Evolutionary conservation across 2,329 filamentous ascomycete species (phyloP).

Genomic region (Elsinoe arachidis): DNA sequence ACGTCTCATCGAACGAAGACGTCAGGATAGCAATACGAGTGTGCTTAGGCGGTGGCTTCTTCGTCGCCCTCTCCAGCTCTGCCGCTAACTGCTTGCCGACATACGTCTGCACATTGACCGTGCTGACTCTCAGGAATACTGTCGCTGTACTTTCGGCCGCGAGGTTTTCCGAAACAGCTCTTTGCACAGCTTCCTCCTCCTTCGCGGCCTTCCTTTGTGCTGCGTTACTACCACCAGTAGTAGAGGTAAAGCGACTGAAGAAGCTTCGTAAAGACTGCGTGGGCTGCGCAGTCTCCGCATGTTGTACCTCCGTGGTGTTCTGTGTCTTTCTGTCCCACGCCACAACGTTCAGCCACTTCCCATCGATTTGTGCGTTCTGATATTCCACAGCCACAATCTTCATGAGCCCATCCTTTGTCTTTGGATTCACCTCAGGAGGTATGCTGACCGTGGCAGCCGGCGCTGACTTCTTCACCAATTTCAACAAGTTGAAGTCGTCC

Average conservation of each 20-base stretch:
- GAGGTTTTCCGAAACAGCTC: constrained; percentile 60
- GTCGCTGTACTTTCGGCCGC: constrained; percentile 62
- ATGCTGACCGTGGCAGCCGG: constrained; percentile 64
- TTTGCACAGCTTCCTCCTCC: constrained; percentile 56
- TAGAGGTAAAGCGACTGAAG: constrained; percentile 64
- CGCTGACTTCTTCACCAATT: constrained; percentile 75
- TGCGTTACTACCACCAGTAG: constrained; percentile 40
- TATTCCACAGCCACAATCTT: constrained; percentile 70
- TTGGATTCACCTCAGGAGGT: constrained; percentile 69
- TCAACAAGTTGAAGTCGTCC: constrained; percentile 74
- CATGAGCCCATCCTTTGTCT: constrained; percentile 83
- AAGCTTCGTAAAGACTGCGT: constrained; percentile 62
- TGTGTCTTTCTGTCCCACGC: constrained; percentile 61
- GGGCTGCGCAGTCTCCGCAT: constrained; percentile 17
- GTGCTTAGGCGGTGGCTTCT: constrained; percentile 85
- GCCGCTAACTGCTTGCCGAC: constrained; percentile 64
- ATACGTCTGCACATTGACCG: constrained; percentile 70
- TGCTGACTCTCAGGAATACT: constrained; percentile 83
- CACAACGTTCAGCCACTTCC: constrained; percentile 76
- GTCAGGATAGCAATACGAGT: constrained; percentile 83
- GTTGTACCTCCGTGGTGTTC: constrained; percentile 5
- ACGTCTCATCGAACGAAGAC: constrained; percentile 76
- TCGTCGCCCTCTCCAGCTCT: constrained; percentile 90
- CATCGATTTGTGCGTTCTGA: constrained; percentile 86
- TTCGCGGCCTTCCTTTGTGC: constrained; percentile 49